Percentiles rank a stretch among this genome's conserved stretches.
These are phyloP conservation scores for Colletotrichum eleusines DNA, from an alignment of 2,329 filamentous ascomycete species.

Conservation along the genomic window DNA sequence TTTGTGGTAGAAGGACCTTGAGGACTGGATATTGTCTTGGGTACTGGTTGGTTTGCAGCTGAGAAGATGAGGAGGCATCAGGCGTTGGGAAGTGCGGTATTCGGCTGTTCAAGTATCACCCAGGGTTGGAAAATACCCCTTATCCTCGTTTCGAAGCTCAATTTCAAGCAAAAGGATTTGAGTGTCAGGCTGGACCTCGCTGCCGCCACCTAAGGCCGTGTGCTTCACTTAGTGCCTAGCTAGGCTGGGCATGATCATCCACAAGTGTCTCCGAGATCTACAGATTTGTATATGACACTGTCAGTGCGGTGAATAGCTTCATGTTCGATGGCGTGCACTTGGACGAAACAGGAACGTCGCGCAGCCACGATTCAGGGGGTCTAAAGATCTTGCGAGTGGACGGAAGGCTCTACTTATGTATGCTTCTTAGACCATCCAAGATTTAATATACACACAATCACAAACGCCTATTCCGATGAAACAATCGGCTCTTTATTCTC, in stretches of 20 bases:
- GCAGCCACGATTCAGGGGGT: background rate
- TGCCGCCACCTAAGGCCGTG: slow-evolving; percentile 5
- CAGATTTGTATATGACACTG: background rate
- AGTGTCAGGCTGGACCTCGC: background rate
- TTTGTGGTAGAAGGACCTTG: background rate
- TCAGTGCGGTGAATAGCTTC: background rate
- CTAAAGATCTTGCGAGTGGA: background rate
- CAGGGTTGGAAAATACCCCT: slow-evolving; percentile 2
- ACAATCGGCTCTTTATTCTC: fast-evolving
- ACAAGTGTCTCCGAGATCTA: background rate
- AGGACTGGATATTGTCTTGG: background rate
- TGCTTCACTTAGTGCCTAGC: slow-evolving; percentile 8
- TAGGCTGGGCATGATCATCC: slow-evolving; percentile 21
- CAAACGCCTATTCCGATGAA: background rate
- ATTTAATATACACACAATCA: too few relatives aligned
- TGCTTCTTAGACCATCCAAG: background rate
- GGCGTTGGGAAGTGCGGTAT: background rate
- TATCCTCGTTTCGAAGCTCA: slow-evolving; percentile 12
- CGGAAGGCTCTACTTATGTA: background rate
- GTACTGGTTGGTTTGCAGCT: background rate
- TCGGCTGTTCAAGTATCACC: slow-evolving; percentile 2
- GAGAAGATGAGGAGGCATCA: background rate
- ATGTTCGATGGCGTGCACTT: slow-evolving; percentile 1
- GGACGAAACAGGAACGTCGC: background rate
- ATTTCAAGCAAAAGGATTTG: slow-evolving; percentile 17